Conservation (phyloP, 805 yeast genomes). For the Saturnispora sanitii region DNA sequence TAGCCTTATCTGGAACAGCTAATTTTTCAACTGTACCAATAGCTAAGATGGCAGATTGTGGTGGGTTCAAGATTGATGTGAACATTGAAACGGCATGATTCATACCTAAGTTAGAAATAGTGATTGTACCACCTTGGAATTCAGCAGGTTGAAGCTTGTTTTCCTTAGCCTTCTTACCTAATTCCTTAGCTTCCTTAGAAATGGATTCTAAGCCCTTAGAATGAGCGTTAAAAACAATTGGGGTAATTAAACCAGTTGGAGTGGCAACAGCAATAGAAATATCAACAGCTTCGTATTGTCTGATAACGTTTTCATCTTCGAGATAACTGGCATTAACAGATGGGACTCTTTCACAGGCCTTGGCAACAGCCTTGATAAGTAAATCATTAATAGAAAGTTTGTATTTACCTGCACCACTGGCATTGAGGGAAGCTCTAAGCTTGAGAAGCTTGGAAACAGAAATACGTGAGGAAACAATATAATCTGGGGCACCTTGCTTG, state of each 20-base stretch:
- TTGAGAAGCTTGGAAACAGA: constrained; percentile 85
- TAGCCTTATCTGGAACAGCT: constrained; percentile 85
- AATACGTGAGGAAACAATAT: constrained; percentile 79
- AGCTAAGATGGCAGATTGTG: constrained; percentile 91
- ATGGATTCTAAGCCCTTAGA: constrained; percentile 76
- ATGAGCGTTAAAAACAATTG: constrained; percentile 85
- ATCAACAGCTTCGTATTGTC: constrained; percentile 87
- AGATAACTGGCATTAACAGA: constrained; percentile 92
- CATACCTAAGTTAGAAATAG: constrained; percentile 98
- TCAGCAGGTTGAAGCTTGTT: constrained; percentile 92
- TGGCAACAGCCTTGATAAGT: constrained; percentile 87
- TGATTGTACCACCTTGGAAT: constrained; percentile 98
- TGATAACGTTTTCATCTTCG: constrained; percentile 77
- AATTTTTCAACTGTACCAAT: constrained; percentile 87
- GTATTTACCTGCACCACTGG: constrained; percentile 76
- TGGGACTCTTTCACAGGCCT: constrained; percentile 85
- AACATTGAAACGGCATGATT: constrained; percentile 85
- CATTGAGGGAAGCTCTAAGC: constrained; percentile 83
- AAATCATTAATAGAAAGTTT: constrained; percentile 91
- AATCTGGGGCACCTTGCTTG: constrained; percentile 80
- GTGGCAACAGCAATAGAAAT: constrained; percentile 98
- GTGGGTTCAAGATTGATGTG: constrained; percentile 97
- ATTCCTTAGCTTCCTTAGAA: constrained; percentile 77
- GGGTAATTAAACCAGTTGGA: constrained; percentile 94
- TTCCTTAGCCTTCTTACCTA: constrained; percentile 92